A percentile compares a stretch with the other conserved stretches of the same genome.
phyloP scores from a whole-genome alignment of 2,329 filamentous ascomycete species.

The Aspergillus carbonarius region DNA sequence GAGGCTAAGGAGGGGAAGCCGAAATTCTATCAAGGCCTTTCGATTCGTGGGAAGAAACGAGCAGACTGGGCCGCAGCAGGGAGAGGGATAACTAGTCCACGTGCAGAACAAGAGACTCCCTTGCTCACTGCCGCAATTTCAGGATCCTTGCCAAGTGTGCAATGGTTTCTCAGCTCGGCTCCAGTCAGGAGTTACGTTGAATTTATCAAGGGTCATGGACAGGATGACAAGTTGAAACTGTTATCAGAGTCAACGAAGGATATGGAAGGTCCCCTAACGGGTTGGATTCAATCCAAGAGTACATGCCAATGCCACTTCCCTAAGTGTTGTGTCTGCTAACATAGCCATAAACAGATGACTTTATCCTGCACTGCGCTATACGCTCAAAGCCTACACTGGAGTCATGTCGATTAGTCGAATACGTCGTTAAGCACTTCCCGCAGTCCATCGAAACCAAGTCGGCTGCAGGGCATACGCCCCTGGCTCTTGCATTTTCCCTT shows the following conservation, averaged over 20 bases:
- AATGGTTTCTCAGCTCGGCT: constrained; percentile 75
- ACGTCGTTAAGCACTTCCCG: constrained; percentile 64
- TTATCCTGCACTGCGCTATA: constrained; percentile 67
- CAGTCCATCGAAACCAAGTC: constrained; percentile 61
- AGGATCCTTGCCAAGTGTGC: constrained; percentile 65
- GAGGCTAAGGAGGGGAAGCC: constrained; percentile 64
- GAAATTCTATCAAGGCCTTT: constrained; percentile 72
- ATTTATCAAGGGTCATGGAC: constrained; percentile 62
- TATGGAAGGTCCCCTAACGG: constrained; percentile 9
- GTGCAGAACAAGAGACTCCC: constrained; percentile 18
- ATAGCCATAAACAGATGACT: constrained; percentile 27
- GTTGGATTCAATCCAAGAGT: constrained; percentile 46
- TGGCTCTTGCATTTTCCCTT: constrained; percentile 64
- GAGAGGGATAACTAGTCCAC: constrained; percentile 28
- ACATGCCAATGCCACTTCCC: constrained; percentile 37
- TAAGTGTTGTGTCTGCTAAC: background rate
- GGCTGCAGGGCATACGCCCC: constrained; percentile 55
- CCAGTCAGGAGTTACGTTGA: constrained; percentile 67
- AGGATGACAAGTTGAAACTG: constrained; percentile 63
- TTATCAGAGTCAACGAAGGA: constrained; percentile 51
- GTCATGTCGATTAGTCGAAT: constrained; percentile 60
- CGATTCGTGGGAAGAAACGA: constrained; percentile 72
- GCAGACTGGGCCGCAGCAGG: constrained; percentile 71
- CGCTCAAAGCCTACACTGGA: constrained; percentile 44
- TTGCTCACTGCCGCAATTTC: constrained; percentile 33